Base-by-base conservation (phyloP, 306 rosid species). In the Lathyrus oleraceus region DNA sequence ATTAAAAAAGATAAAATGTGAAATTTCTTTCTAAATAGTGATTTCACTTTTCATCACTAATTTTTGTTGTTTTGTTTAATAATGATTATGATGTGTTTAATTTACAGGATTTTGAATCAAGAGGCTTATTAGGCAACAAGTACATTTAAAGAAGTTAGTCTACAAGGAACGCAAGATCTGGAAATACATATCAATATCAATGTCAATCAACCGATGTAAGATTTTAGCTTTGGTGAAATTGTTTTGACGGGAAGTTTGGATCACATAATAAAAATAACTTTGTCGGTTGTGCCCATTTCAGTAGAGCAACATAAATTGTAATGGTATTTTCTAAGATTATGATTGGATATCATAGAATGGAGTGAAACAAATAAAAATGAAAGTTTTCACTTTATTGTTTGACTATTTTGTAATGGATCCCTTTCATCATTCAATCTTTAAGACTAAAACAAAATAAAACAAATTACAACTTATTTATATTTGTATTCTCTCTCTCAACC, bases 221-320 rank as follows among this genome's bases (percentile, higher is more conserved):
- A 15, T 36, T 94, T 83, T 79, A 85, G 82, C 82, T 94, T 90
- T 75, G 98, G 96, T 49, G 95, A 94, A 83, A 75, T 90, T 60
- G 79, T 90, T 67, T 76, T 94, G 21, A 81, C 84, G 4, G 97
- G 96, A 79, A 85, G 72, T 74, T 69, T 87, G 72, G 79, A 84
- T 75, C 98, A 90, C 72, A 88, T 87, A 75, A 87, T 85, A 51
- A 86, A 89, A 77, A 81, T 94, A 62, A 85, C 97, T 27, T 53
- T 88, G 73, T 88, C 95, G 17, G 86, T 90, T 42, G 42, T 81
- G 10, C 81, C 96, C 0, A 56, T 81, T 80, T 88, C 88, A 15
- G 57, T 42, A 20, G 71, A 60, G 39, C 53, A 36, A 56, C 16
- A 39, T 9, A 44, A 44, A 44, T 44, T 0, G 6, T 4, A 2